These are phyloP conservation scores for Russula griseocarnosa DNA, from an alignment of 768 basidiomycete genomes.

Conservation along the genomic window DNA sequence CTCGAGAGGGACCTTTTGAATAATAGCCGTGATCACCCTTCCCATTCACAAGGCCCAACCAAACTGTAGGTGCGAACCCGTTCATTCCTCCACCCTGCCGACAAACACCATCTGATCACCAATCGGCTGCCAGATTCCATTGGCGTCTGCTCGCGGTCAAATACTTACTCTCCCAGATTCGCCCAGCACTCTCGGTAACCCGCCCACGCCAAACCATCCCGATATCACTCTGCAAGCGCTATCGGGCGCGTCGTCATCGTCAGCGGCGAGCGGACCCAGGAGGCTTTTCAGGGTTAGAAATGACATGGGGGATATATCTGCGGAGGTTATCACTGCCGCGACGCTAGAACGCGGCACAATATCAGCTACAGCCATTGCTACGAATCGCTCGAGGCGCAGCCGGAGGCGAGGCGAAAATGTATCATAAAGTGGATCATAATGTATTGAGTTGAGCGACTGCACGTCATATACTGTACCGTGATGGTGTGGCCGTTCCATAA, in stretches of 20 bases:
- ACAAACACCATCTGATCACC: conserved; percentile 60
- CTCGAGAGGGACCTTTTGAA: conserved; percentile 31
- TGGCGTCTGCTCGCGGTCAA: conserved; percentile 62
- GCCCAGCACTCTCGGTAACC: conserved; percentile 63
- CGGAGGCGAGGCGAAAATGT: too few species aligned
- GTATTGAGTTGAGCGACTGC: too few species aligned
- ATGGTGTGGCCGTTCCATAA: too few species aligned
- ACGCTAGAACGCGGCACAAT: too few species aligned
- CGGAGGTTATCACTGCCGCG: too few species aligned
- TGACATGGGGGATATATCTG: conserved; percentile 38
- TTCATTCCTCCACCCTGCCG: conserved; percentile 69
- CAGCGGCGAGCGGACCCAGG: too few species aligned
- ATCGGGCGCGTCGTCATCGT: conserved; percentile 33
- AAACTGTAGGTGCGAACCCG: conserved; percentile 76
- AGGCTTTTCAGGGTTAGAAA: conserved; percentile 32
- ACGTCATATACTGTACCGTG: too few species aligned
- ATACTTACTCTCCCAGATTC: conserved; percentile 61
- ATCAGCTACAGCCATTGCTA: too few species aligned
- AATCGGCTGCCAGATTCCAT: conserved; percentile 55
- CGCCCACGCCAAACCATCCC: conserved; percentile 74
- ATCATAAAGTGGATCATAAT: too few species aligned
- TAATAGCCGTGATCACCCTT: conserved; percentile 34
- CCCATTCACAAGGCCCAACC: conserved; percentile 51
- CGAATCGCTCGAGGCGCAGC: too few species aligned
- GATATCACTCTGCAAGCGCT: conserved; percentile 80